Conservation (phyloP, 177 flowering plant species). For the Vitis hybrid region DNA sequence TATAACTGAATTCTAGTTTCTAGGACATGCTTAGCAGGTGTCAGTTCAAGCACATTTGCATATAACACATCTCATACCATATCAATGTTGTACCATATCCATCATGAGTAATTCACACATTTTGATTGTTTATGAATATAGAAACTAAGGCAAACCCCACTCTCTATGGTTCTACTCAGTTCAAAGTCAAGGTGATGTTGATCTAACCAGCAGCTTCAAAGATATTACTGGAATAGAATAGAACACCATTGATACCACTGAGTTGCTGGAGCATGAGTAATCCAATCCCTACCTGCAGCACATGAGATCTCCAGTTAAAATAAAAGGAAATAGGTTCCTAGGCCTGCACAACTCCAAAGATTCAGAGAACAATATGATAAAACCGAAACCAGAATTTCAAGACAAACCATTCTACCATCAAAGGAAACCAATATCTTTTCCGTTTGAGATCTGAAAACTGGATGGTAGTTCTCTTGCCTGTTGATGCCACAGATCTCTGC, state of each 20-base stretch:
- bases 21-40: too few relatives aligned
- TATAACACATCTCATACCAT: too few relatives aligned
- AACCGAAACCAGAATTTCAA: neutral
- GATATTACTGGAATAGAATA: constrained; percentile 83
- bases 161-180: neutral
- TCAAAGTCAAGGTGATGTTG: constrained; percentile 3
- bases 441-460: constrained; percentile 58
- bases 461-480: constrained; percentile 54
- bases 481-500: constrained; percentile 82
- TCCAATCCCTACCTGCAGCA: constrained; percentile 83
- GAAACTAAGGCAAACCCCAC: neutral
- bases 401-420: constrained; percentile 38
- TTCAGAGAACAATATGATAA: neutral
- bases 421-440: constrained; percentile 62
- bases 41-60: too few relatives aligned
- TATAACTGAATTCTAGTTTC: too few relatives aligned
- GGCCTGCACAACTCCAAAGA: neutral
- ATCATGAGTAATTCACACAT: too few relatives aligned
- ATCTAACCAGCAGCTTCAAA: constrained; percentile 74
- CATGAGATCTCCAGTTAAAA: neutral
- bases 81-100: too few relatives aligned
- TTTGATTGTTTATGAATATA: neutral
- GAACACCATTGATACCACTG: constrained; percentile 81
- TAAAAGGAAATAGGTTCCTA: too few relatives aligned
- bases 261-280: constrained; percentile 82